Evolutionary conservation across 352 stramenopile genomes (phyloP), one percentile per base, ranked within the genome.

Genomic region (Phytophthora uliginosa): DNA sequence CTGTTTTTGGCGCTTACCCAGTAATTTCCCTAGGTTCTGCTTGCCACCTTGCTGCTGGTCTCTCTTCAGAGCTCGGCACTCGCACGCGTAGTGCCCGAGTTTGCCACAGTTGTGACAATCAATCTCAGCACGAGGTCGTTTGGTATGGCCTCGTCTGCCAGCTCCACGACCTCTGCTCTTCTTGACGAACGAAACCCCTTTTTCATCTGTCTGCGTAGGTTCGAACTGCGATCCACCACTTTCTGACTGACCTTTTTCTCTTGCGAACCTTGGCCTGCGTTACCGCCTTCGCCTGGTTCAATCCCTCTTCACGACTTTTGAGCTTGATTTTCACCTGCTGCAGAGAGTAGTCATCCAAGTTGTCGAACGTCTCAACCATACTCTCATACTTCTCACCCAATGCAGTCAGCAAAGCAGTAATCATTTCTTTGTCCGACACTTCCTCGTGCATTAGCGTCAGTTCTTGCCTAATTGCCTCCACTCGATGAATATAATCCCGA

Each of bases 321-420:
- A 54, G 36, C 22, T 63, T 63, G n/a, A 63, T 28, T 7, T 63
- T 54, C 6, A 63, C 56, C 26, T 63, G 56, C 22, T 62, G 36
- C 56, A 62, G 20, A 18, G 56, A 38, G 22, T 62, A 62, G 13
- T 38, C 38, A 7, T 63, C 56, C 12, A 63, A 22, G 33, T 53
- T 63, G 20, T 63, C 56, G 17, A 63, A 54, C 1, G 34, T 53
- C 10, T 63, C 56, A 4, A 62, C 56, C 17, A 62, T 34, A n/a
- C 13, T 52, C 7, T 62, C 34, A 22, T 62, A 62, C 34, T 51
- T 52, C 24, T 28, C 34, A 18, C 38, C 36, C 34, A 62, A 26
- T 52, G 12, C 36, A 40, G 56, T 63, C 13, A 63, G 31, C 20
- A 54, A 45, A 28, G 56, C 36, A 22, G 38, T 54, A 12, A 53